phyloP scores from a whole-genome alignment of 352 stramenopile species.

The Phytophthora crassamura region DNA sequence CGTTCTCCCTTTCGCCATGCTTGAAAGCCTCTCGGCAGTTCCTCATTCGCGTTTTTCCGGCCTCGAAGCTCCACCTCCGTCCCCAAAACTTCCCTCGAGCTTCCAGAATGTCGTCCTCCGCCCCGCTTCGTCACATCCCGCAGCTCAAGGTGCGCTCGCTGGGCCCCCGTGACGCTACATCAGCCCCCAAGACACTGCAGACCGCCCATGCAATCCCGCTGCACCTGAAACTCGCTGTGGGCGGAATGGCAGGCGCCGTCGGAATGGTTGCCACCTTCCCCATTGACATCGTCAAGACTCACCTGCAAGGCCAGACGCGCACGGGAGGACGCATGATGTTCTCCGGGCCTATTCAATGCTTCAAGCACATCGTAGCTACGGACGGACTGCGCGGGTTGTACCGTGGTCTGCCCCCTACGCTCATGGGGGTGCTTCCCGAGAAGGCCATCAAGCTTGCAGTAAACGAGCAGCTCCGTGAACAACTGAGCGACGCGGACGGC shows the following conservation, averaged over 20 bases:
- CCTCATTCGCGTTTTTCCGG: constrained; percentile 41
- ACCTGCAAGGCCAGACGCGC: constrained; percentile 83
- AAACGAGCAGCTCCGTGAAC: constrained; percentile 90
- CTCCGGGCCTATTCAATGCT: constrained; percentile 69
- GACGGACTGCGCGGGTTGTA: constrained; percentile 77
- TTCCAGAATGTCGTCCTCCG: constrained; percentile 24
- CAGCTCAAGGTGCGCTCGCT: constrained; percentile 29
- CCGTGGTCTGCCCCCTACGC: constrained; percentile 76
- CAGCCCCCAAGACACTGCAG: constrained; percentile 13
- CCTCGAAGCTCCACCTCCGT: constrained; percentile 14
- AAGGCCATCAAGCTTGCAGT: constrained; percentile 93
- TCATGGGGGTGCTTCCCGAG: constrained; percentile 87
- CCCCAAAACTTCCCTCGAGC: constrained; percentile 4
- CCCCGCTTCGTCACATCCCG: constrained; percentile 22
- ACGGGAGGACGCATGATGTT: constrained; percentile 50
- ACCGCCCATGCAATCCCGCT: constrained; percentile 64
- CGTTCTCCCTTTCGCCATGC: neutral
- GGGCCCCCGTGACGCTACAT: constrained; percentile 14
- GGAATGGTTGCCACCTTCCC: constrained; percentile 89
- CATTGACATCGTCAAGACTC: constrained; percentile 94
- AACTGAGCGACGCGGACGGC: constrained; percentile 67
- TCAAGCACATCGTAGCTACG: constrained; percentile 73
- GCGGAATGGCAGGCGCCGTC: constrained; percentile 85
- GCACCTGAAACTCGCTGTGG: constrained; percentile 85
- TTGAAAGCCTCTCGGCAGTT: neutral